Conservation (phyloP, 2,329 filamentous ascomycete species). For the Calonectria multiphialidica region DNA sequence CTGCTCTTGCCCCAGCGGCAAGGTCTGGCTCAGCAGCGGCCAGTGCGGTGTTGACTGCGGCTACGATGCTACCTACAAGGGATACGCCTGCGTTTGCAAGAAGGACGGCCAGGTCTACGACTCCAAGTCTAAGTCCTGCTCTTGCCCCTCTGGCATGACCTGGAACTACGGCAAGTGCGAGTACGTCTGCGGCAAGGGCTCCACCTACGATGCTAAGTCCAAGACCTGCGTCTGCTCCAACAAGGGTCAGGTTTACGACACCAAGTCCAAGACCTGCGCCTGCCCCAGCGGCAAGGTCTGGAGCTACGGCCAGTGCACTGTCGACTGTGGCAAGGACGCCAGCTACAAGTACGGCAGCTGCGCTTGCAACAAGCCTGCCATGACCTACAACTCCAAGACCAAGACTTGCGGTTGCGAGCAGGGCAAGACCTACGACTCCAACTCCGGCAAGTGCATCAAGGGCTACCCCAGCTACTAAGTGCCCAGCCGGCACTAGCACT, state of each 20-base stretch:
- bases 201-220: not conserved
- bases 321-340: not conserved
- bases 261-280: not conserved
- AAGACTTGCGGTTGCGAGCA: not conserved
- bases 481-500: not conserved
- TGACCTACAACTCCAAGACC: not conserved
- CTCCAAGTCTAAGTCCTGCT: constrained; percentile 33
- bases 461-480: not conserved
- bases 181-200: not conserved
- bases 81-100: constrained; percentile 38
- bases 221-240: constrained; percentile 3
- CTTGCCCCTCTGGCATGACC: constrained; percentile 30
- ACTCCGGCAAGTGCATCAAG: not conserved
- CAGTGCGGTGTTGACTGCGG: constrained; percentile 27
- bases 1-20: constrained; percentile 26
- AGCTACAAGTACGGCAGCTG: not conserved
- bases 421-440: not conserved
- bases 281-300: not conserved
- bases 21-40: not conserved
- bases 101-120: constrained; percentile 32
- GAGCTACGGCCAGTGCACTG: not conserved
- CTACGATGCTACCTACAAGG: constrained; percentile 30
- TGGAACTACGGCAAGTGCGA: not conserved
- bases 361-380: not conserved
- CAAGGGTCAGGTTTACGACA: not conserved